Conservation (phyloP, 148 eudicot species). For the Dianthus caryophyllus region DNA sequence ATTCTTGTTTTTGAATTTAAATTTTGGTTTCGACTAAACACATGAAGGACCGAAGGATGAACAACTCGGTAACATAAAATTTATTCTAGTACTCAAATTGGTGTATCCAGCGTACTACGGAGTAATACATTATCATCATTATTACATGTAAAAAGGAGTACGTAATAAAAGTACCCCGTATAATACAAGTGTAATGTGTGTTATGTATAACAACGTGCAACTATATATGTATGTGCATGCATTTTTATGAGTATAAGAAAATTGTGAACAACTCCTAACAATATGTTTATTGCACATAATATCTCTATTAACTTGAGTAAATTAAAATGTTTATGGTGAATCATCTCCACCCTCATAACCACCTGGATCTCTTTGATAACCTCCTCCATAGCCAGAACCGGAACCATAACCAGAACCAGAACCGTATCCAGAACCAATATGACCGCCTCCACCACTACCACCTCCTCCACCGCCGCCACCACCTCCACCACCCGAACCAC, state of each 20-base stretch:
- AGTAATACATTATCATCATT: no score
- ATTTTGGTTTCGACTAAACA: no score
- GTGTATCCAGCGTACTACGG: no score
- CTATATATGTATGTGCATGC: conserved; percentile 18
- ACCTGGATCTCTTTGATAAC: conserved; percentile 24
- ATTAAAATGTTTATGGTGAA: conserved; percentile 14
- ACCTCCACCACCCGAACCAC: conserved; percentile 19
- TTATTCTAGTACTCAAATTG: no score
- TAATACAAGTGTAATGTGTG: no score
- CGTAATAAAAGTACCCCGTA: no score
- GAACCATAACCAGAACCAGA: conserved; percentile 31
- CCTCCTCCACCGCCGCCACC: conserved; percentile 29
- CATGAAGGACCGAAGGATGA: no score
- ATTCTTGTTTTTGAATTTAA: no score
- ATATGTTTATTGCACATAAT: no score
- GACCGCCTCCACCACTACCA: conserved; percentile 27
- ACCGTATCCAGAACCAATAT: conserved; percentile 28
- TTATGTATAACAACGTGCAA: background rate
- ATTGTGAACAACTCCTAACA: background rate
- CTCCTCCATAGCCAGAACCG: conserved; percentile 23
- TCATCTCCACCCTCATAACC: conserved; percentile 21
- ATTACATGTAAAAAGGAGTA: no score
- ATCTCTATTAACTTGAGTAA: background rate
- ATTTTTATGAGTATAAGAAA: background rate
- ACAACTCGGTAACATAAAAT: no score